These are phyloP conservation scores for Pseudogymnoascus sp. DNA, from an alignment of 2,329 filamentous ascomycete species.

Conservation along the genomic window DNA sequence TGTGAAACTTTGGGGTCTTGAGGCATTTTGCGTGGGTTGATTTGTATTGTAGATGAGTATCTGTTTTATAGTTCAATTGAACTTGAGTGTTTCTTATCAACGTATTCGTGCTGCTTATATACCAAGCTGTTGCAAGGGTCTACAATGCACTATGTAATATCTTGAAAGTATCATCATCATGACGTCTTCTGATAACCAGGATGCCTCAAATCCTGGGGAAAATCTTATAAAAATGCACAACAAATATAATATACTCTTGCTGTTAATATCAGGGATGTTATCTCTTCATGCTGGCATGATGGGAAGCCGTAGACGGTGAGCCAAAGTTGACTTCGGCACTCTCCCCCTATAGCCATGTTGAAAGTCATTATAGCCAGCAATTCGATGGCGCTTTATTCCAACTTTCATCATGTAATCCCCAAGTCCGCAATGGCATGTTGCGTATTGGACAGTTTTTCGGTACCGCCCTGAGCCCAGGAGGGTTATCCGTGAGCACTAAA, in stretches of 20 bases:
- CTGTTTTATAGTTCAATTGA: neutral
- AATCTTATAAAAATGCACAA: neutral
- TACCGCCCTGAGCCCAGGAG: neutral
- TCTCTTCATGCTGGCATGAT: neutral
- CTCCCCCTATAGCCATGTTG: neutral
- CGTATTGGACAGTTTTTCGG: neutral
- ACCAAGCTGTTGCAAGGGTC: neutral
- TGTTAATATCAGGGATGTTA: neutral
- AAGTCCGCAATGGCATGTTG: neutral
- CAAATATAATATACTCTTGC: neutral
- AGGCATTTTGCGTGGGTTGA: neutral
- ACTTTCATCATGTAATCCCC: neutral
- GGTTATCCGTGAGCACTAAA: neutral
- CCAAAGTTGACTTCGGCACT: neutral
- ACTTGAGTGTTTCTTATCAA: neutral
- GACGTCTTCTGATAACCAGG: neutral
- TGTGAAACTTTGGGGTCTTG: slow-evolving; percentile 45
- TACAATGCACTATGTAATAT: neutral
- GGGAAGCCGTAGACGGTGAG: neutral
- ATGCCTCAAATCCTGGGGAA: neutral
- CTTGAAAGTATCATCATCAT: neutral
- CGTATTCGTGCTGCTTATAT: neutral
- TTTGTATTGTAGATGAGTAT: neutral
- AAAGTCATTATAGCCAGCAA: neutral
- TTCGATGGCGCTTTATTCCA: neutral